Conservation (phyloP, 1,139 yeast genomes). For the Candida pseudoviswanathii region DNA sequence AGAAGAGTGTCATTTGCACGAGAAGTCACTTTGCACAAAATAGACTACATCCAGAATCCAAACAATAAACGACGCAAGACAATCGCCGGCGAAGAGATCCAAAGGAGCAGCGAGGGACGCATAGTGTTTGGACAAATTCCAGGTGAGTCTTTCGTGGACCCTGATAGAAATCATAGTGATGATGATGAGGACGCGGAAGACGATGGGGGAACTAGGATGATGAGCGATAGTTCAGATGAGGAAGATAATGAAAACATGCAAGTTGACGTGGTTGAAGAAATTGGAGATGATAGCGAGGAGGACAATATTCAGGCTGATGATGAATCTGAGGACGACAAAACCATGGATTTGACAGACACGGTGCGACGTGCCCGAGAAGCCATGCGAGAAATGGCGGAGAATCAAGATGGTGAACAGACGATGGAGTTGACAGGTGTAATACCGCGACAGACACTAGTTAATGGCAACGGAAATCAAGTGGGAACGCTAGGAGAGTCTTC, state of each 20-base stretch:
- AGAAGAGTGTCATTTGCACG: slow-evolving; percentile 76
- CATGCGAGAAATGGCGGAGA: slow-evolving; percentile 3
- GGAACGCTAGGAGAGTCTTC: background rate
- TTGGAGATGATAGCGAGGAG: slow-evolving; percentile 5
- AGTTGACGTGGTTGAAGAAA: background rate
- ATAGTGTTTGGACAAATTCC: background rate
- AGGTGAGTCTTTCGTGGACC: background rate
- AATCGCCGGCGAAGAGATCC: slow-evolving; percentile 20
- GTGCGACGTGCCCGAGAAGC: background rate
- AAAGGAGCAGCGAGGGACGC: background rate
- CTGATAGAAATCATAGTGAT: background rate
- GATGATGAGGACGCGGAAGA: no score
- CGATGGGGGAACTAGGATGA: slow-evolving; percentile 14
- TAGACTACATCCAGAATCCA: slow-evolving; percentile 46
- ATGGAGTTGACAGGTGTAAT: slow-evolving; percentile 13
- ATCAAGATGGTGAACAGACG: slow-evolving; percentile 4
- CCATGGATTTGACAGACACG: slow-evolving; percentile 19
- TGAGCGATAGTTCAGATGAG: slow-evolving; percentile 22
- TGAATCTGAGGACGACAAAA: slow-evolving; percentile 13
- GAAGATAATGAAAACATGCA: background rate
- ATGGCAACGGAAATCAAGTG: no score
- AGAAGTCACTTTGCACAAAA: slow-evolving; percentile 71
- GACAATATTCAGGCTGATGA: slow-evolving; percentile 9
- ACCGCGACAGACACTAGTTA: background rate
- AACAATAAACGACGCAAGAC: slow-evolving; percentile 37